Evolutionary conservation across 345 rosid genomes (phyloP).

Genomic region (Murraya paniculata): DNA sequence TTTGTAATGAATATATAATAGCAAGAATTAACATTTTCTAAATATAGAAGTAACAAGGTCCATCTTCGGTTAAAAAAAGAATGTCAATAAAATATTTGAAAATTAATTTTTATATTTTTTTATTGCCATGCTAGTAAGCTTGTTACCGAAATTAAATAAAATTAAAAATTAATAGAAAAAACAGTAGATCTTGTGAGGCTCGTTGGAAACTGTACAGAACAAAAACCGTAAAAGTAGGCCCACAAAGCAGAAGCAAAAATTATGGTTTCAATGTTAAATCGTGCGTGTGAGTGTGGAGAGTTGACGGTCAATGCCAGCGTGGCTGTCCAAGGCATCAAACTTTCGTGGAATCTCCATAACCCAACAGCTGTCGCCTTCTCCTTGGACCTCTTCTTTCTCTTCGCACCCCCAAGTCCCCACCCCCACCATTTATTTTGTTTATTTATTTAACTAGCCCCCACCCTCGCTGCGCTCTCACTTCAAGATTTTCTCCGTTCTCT

Average conservation of each 20-base stretch:
- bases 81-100: too few species aligned
- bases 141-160: too few species aligned
- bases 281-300: not conserved
- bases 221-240: not conserved
- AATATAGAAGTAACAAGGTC: too few species aligned
- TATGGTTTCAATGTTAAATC: too few species aligned
- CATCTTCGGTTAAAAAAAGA: too few species aligned
- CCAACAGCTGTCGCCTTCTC: constrained; percentile 28
- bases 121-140: too few species aligned
- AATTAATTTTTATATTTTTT: too few species aligned
- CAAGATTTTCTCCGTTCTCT: not conserved
- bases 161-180: not conserved
- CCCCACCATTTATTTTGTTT: not conserved
- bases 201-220: not conserved
- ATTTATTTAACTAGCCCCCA: not conserved
- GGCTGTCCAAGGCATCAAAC: constrained; percentile 1
- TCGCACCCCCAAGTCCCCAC: not conserved
- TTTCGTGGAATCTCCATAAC: constrained; percentile 27
- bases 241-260: not conserved
- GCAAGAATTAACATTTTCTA: too few species aligned
- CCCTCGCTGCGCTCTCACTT: not conserved
- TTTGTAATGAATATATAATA: too few species aligned
- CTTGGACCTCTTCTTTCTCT: constrained; percentile 28
- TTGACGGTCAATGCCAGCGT: constrained; percentile 42
- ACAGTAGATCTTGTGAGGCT: not conserved